Evolutionary conservation across 2,329 filamentous ascomycete species (phyloP).

Genomic region (Alternaria rosae): DNA sequence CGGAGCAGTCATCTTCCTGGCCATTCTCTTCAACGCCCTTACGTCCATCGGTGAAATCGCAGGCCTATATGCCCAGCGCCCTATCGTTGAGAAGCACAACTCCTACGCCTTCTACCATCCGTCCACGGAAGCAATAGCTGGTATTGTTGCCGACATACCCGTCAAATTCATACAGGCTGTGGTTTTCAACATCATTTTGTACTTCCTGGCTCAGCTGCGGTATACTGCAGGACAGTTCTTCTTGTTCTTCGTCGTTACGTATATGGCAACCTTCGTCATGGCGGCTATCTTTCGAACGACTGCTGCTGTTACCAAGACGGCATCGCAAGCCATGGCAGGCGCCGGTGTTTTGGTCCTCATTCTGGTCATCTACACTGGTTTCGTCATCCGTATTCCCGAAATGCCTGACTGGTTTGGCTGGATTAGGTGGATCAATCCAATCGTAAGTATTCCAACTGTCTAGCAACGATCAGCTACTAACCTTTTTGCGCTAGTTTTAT

Average conservation of each 20-base stretch:
- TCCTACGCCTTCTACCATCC: constrained; percentile 90
- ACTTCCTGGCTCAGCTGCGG: constrained; percentile 84
- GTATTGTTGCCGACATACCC: constrained; percentile 83
- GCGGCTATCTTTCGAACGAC: constrained; percentile 84
- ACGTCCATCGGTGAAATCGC: constrained; percentile 62
- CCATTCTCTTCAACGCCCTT: constrained; percentile 66
- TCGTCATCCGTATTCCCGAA: constrained; percentile 70
- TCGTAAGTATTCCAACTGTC: constrained; percentile 45
- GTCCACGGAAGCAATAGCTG: constrained; percentile 81
- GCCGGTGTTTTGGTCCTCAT: constrained; percentile 66
- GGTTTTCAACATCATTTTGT: constrained; percentile 79
- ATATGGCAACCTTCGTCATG: constrained; percentile 70
- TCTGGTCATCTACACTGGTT: constrained; percentile 72
- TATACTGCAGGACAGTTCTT: constrained; percentile 80
- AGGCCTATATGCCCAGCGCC: constrained; percentile 77
- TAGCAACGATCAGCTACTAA: not conserved
- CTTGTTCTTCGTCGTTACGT: constrained; percentile 71
- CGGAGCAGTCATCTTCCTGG: constrained; percentile 67
- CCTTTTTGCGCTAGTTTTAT: constrained; percentile 59
- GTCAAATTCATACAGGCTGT: constrained; percentile 76
- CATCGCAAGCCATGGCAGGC: constrained; percentile 64
- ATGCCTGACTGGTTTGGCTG: constrained; percentile 55
- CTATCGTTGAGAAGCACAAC: constrained; percentile 88
- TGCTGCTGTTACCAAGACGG: constrained; percentile 73
- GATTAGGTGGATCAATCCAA: constrained; percentile 70